phyloP scores from a whole-genome alignment of 1,284 basidiomycete species.

The Ustilago bromivora region DNA sequence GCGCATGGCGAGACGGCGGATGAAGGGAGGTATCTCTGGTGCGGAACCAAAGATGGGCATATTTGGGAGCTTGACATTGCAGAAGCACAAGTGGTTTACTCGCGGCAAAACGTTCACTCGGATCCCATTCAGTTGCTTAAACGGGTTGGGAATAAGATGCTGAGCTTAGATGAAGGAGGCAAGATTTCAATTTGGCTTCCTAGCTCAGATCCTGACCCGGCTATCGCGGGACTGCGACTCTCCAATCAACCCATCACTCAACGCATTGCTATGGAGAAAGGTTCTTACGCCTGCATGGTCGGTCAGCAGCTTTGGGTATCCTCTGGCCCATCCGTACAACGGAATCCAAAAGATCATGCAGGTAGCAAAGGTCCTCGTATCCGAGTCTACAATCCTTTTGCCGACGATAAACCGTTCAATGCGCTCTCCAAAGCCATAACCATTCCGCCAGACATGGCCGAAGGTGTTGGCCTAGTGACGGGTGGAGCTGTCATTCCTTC shows the following conservation, averaged over 20 bases:
- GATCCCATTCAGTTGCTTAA: conserved; percentile 56
- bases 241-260: conserved; percentile 60
- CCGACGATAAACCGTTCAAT: conserved; percentile 65
- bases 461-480: conserved; percentile 82
- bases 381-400: conserved; percentile 66
- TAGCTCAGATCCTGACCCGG: conserved; percentile 32
- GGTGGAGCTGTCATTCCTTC: conserved; percentile 82
- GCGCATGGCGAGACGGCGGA: conserved; percentile 47
- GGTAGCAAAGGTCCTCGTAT: conserved; percentile 47
- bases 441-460: conserved; percentile 72
- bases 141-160: conserved; percentile 59
- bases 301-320: conserved; percentile 67
- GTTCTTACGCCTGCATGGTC: conserved; percentile 47
- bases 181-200: conserved; percentile 66
- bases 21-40: conserved; percentile 64
- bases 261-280: conserved; percentile 63
- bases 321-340: conserved; percentile 25
- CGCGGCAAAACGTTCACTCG: conserved; percentile 55
- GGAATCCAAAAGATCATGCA: conserved; percentile 28
- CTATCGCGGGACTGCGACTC: conserved; percentile 38
- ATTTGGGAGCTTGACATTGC: conserved; percentile 64
- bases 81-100: conserved; percentile 42
- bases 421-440: conserved; percentile 54
- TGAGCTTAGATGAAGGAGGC: conserved; percentile 64
- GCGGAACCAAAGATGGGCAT: conserved; percentile 61